A percentile compares a stretch with the other conserved stretches of the same genome.
These are phyloP conservation scores for Neopestalotiopsis clavispora DNA, from an alignment of 2,329 filamentous ascomycete species.

Conservation along the genomic window DNA sequence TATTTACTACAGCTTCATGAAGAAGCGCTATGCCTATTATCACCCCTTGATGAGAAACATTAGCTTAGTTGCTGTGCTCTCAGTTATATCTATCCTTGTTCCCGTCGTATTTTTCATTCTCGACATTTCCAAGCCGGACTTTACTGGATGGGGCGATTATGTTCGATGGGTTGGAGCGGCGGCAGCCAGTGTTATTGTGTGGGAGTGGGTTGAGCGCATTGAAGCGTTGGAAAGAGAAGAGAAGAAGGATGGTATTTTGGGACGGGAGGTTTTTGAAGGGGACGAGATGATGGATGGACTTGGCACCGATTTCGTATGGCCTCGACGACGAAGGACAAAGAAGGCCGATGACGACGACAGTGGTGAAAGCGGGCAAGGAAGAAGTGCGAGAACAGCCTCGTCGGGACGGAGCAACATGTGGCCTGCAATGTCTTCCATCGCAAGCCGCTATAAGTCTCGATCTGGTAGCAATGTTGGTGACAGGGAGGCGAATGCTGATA, in stretches of 20 bases:
- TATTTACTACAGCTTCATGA: conserved; percentile 90
- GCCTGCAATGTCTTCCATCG: conserved; percentile 46
- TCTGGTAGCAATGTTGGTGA: conserved; percentile 28
- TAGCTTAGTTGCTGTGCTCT: conserved; percentile 77
- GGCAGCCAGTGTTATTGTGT: conserved; percentile 93
- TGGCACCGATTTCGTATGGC: conserved; percentile 55
- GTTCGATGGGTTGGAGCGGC: conserved; percentile 96
- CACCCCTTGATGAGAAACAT: conserved; percentile 92
- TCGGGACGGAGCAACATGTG: conserved; percentile 40
- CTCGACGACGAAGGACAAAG: conserved; percentile 35
- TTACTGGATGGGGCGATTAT: conserved; percentile 93
- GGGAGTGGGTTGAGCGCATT: conserved; percentile 97
- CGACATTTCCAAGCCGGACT: conserved; percentile 83
- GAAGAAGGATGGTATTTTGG: conserved; percentile 90
- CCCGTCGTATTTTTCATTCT: conserved; percentile 93
- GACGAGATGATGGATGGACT: conserved; percentile 84
- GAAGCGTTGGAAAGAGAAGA: conserved; percentile 91
- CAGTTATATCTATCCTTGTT: conserved; percentile 80
- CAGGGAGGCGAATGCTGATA: conserved; percentile 21
- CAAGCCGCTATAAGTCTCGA: conserved; percentile 41
- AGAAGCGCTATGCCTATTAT: conserved; percentile 89
- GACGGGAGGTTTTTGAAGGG: conserved; percentile 89
- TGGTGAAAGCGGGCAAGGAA: conserved; percentile 36
- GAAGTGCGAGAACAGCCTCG: conserved; percentile 21
- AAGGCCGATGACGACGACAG: conserved; percentile 33